Evolutionary conservation across 2,329 filamentous ascomycete species (phyloP).

Genomic region (Xenosphaeropsis pyriputrescens): DNA sequence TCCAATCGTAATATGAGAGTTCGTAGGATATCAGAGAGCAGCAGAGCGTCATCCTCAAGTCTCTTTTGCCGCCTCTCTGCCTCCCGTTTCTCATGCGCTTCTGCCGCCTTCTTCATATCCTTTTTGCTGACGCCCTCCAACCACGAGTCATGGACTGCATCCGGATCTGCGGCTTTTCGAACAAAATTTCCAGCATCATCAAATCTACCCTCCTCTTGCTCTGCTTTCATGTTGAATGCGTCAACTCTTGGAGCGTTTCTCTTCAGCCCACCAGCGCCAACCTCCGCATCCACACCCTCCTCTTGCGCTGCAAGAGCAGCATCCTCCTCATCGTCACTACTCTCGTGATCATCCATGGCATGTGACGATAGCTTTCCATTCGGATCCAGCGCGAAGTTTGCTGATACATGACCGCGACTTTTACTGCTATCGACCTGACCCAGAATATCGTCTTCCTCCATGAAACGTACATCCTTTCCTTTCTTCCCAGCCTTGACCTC

Average conservation of each 20-base stretch:
- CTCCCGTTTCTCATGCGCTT: slow-evolving; percentile 75
- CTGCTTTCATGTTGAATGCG: slow-evolving; percentile 84
- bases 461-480: slow-evolving; percentile 45
- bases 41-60: slow-evolving; percentile 57
- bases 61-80: slow-evolving; percentile 58
- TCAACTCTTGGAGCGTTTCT: slow-evolving; percentile 87
- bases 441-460: slow-evolving; percentile 50
- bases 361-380: slow-evolving; percentile 26
- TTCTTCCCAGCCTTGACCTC: slow-evolving; percentile 39
- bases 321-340: slow-evolving; percentile 50
- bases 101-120: slow-evolving; percentile 77
- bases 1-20: slow-evolving; percentile 62
- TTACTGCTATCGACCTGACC: slow-evolving; percentile 66
- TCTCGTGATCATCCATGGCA: slow-evolving; percentile 24
- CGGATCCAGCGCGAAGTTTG: slow-evolving; percentile 44
- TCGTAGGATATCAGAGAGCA: slow-evolving; percentile 60
- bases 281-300: slow-evolving; percentile 70
- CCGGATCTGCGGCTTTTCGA: slow-evolving; percentile 75
- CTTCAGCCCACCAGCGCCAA: slow-evolving; percentile 83
- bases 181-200: slow-evolving; percentile 87
- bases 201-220: slow-evolving; percentile 86
- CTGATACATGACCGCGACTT: slow-evolving; percentile 52
- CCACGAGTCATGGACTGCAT: slow-evolving; percentile 86
- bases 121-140: slow-evolving; percentile 85
- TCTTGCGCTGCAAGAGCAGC: slow-evolving; percentile 63